Conservation (phyloP, 2,329 filamentous ascomycete genomes). For the Drechslerella dactyloides region DNA sequence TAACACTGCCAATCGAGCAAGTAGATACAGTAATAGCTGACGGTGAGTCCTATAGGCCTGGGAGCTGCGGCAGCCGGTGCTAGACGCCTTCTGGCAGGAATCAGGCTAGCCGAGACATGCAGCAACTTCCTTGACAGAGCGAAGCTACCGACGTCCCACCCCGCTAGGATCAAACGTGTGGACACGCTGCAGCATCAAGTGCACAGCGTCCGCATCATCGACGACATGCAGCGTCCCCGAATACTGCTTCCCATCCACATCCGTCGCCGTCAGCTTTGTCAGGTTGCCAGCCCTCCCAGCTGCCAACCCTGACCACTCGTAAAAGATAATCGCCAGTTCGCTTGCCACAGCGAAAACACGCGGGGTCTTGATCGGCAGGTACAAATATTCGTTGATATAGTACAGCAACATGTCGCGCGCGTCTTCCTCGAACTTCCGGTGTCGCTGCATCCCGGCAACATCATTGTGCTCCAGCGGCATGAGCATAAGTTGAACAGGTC, state of each 20-base stretch:
- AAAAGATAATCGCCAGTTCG: conserved; percentile 32
- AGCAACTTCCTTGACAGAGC: not conserved
- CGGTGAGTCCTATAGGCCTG: conserved; percentile 7
- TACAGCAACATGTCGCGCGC: conserved; percentile 11
- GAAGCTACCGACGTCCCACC: not conserved
- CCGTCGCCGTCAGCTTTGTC: conserved; percentile 10
- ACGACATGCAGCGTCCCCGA: conserved; percentile 29
- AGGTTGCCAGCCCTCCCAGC: not conserved
- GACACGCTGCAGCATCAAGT: conserved; percentile 12
- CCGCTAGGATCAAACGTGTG: conserved; percentile 3
- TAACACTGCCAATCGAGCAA: not conserved
- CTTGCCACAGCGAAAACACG: conserved; percentile 4
- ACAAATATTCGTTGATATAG: conserved; percentile 6
- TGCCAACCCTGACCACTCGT: conserved; percentile 17
- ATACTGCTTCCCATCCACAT: conserved; percentile 7
- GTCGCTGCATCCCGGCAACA: conserved; percentile 12
- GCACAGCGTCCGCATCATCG: conserved; percentile 26
- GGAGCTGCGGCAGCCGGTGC: conserved; percentile 24
- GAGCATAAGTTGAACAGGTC: too few relatives aligned
- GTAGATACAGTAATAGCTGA: not conserved
- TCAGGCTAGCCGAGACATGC: not conserved
- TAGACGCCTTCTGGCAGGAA: conserved; percentile 26
- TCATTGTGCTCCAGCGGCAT: not conserved
- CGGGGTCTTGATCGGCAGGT: not conserved
- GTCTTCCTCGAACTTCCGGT: conserved; percentile 24